Evolutionary conservation across 2,329 filamentous ascomycete genomes (phyloP).

Genomic region (Daldinia eschscholtzii): DNA sequence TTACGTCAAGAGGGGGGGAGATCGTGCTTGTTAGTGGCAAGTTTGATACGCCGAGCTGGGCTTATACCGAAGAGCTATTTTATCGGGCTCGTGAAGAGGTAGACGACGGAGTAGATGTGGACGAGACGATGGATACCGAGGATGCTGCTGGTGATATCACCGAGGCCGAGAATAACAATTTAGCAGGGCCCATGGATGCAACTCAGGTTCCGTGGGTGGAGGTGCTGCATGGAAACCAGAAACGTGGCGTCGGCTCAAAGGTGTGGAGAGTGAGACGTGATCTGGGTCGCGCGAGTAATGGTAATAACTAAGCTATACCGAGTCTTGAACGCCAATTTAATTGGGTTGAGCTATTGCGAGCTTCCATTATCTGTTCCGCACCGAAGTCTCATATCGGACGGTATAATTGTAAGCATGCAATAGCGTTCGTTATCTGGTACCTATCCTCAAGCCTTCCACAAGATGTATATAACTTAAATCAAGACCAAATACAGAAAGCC

Average conservation of each 20-base stretch:
- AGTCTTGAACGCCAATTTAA: background rate
- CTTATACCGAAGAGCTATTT: constrained; percentile 74
- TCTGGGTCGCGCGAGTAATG: constrained; percentile 60
- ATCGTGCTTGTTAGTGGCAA: constrained; percentile 76
- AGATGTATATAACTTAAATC: background rate
- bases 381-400: background rate
- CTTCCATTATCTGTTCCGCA: background rate
- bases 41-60: constrained; percentile 77
- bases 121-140: constrained; percentile 52
- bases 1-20: constrained; percentile 58
- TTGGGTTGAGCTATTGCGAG: background rate
- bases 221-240: constrained; percentile 66
- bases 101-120: constrained; percentile 40
- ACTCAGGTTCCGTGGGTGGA: constrained; percentile 70
- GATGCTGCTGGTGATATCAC: constrained; percentile 52
- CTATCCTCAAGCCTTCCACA: background rate
- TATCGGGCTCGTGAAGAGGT: constrained; percentile 46
- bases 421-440: background rate
- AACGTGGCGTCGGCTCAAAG: constrained; percentile 68
- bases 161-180: constrained; percentile 48
- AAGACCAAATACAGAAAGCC: background rate
- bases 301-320: constrained; percentile 55
- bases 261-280: constrained; percentile 75
- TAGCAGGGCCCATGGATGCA: constrained; percentile 42
- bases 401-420: background rate